phyloP scores from a whole-genome alignment of 2,329 filamentous ascomycete species.

The Arthroderma sp. region DNA sequence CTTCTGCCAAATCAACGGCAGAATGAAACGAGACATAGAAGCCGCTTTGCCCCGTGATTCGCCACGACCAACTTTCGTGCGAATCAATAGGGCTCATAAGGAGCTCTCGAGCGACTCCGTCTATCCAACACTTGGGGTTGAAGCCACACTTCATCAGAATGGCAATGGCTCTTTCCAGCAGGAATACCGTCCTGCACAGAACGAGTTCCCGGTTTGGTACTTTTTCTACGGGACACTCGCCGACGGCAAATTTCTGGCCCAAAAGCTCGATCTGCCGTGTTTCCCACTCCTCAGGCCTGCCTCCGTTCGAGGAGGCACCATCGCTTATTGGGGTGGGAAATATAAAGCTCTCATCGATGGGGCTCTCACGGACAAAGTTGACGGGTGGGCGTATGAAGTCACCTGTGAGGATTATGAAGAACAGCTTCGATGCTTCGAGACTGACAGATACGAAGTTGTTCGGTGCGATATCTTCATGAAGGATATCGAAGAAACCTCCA shows the following conservation, averaged over 20 bases:
- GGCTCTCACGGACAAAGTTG: neutral
- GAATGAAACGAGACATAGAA: conserved; percentile 9
- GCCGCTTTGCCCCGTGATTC: conserved; percentile 1
- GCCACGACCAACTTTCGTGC: conserved; percentile 17
- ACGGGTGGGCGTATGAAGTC: conserved; percentile 1
- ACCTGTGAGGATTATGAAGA: neutral
- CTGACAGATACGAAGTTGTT: conserved; percentile 1
- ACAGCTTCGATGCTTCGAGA: neutral
- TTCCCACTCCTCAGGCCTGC: conserved; percentile 13
- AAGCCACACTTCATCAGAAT: conserved; percentile 19
- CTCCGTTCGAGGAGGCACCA: conserved; percentile 16
- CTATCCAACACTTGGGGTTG: conserved; percentile 14
- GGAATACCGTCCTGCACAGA: conserved; percentile 13
- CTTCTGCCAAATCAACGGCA: neutral
- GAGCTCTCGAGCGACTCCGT: conserved; percentile 13
- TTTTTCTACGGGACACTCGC: conserved; percentile 33
- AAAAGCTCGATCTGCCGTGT: neutral
- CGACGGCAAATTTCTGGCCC: conserved; percentile 9
- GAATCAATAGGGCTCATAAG: conserved; percentile 16
- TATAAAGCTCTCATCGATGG: conserved; percentile 29
- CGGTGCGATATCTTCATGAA: conserved; percentile 1
- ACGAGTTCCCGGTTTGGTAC: conserved; percentile 29
- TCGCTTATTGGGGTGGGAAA: conserved; percentile 26
- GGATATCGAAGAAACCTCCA: neutral
- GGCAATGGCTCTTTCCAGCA: neutral